phyloP scores from a whole-genome alignment of 139 green algal species.

The Eudorina sp. region DNA sequence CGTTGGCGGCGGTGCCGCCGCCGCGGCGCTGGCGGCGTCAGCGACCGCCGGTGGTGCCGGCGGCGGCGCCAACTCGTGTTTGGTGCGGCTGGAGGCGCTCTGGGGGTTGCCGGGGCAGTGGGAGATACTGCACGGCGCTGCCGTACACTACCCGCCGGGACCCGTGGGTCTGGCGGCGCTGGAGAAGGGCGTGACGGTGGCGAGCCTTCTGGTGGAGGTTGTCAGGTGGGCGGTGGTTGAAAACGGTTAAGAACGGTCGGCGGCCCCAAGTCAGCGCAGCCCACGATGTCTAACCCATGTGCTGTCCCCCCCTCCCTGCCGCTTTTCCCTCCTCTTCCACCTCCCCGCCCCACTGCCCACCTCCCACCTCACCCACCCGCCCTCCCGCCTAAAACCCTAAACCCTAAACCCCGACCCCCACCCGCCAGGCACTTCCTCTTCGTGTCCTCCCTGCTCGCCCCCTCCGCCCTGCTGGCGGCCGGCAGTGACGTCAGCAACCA shows the following conservation, averaged over 20 bases:
- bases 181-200: slow-evolving; percentile 32
- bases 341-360: neutral
- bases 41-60: neutral
- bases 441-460: slow-evolving; percentile 17
- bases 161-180: neutral
- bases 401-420: no score
- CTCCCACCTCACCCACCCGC: no score
- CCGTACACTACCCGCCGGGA: slow-evolving; percentile 12
- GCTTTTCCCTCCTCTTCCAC: no score
- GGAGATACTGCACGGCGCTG: slow-evolving; percentile 44
- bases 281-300: no score
- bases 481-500: slow-evolving; percentile 17
- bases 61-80: neutral
- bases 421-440: slow-evolving; percentile 28
- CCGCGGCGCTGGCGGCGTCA: neutral
- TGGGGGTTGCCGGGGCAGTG: slow-evolving; percentile 52
- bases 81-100: slow-evolving; percentile 49
- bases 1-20: neutral
- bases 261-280: no score
- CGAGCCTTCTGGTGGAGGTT: slow-evolving; percentile 25
- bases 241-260: no score
- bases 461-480: neutral
- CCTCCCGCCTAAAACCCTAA: no score
- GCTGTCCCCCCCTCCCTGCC: no score
- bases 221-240: slow-evolving; percentile 38